Percentiles rank a stretch among this genome's conserved stretches.
Evolutionary conservation across 495 filamentous ascomycete genomes (phyloP).

Genomic region (Penicillium robsamsonii): DNA sequence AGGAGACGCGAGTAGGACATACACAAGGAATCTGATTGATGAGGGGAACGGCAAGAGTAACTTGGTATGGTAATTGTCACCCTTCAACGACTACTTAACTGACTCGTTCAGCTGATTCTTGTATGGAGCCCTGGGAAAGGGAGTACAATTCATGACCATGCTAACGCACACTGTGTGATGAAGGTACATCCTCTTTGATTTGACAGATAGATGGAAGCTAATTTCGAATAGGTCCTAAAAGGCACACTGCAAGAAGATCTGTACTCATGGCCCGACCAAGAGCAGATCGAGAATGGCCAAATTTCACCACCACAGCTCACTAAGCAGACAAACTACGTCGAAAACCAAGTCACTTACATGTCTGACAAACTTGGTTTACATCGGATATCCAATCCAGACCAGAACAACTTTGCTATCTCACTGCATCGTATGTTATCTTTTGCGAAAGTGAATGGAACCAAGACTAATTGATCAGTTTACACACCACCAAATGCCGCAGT

Average conservation of each 20-base stretch:
- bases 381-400: slow-evolving; percentile 70
- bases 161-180: slow-evolving; percentile 75
- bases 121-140: slow-evolving; percentile 92
- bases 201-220: background rate
- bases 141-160: slow-evolving; percentile 84
- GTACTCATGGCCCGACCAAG: slow-evolving; percentile 68
- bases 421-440: slow-evolving; percentile 64
- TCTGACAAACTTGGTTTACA: slow-evolving; percentile 82
- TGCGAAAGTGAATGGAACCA: background rate
- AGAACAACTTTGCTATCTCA: slow-evolving; percentile 72
- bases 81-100: background rate
- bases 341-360: slow-evolving; percentile 79
- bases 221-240: slow-evolving; percentile 57
- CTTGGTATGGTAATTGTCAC: slow-evolving; percentile 53
- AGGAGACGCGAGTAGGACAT: slow-evolving; percentile 59
- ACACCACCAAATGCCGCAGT: slow-evolving; percentile 84
- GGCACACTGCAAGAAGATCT: slow-evolving; percentile 76
- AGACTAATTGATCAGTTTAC: slow-evolving; percentile 58
- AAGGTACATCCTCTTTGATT: slow-evolving; percentile 38
- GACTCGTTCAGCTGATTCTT: slow-evolving; percentile 62
- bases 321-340: slow-evolving; percentile 47
- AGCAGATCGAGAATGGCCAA: slow-evolving; percentile 42
- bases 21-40: slow-evolving; percentile 88
- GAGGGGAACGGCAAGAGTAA: slow-evolving; percentile 91
- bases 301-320: slow-evolving; percentile 47